These are phyloP conservation scores for Ambrosia trifida DNA, from an alignment of 129 eudicot genomes.

Conservation along the genomic window DNA sequence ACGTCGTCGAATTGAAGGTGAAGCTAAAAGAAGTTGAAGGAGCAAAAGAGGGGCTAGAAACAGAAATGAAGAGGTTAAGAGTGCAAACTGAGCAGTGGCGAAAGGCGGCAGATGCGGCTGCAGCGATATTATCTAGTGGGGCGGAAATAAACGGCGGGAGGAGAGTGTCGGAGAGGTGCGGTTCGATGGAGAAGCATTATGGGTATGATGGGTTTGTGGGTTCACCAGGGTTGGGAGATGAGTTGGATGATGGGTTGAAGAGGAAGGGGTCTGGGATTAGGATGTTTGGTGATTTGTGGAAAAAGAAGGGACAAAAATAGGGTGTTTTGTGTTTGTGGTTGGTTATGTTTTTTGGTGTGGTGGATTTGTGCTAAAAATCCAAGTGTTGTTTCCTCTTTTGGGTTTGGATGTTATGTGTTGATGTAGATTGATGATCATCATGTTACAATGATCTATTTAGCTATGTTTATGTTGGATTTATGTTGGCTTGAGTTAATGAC, in stretches of 20 bases:
- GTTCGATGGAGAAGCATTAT: constrained; percentile 76
- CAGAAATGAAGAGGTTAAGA: constrained; percentile 16
- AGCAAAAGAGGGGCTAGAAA: constrained; percentile 45
- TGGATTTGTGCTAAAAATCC: constrained; percentile 25
- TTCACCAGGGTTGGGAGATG: constrained; percentile 61
- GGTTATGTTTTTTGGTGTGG: not conserved
- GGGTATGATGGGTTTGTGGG: constrained; percentile 68
- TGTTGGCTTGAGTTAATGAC: constrained; percentile 12
- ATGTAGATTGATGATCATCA: constrained; percentile 38
- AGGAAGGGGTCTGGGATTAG: constrained; percentile 77
- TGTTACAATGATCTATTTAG: constrained; percentile 25
- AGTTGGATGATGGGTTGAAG: constrained; percentile 58
- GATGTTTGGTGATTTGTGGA: constrained; percentile 96
- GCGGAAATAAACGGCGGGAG: constrained; percentile 54
- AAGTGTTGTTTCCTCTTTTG: constrained; percentile 7
- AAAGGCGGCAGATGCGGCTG: constrained; percentile 20
- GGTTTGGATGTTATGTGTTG: constrained; percentile 23
- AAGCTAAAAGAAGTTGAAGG: constrained; percentile 54
- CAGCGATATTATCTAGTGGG: constrained; percentile 3
- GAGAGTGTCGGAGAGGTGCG: constrained; percentile 69
- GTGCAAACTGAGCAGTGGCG: constrained; percentile 21
- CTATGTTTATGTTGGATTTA: constrained; percentile 27
- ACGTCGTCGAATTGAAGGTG: constrained; percentile 36
- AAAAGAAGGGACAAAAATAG: constrained; percentile 78
- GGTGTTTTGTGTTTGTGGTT: not conserved